A percentile compares a stretch with the other conserved stretches of the same genome.
Conservation (phyloP, 345 rosid genomes). For the Iberis pinnata region DNA sequence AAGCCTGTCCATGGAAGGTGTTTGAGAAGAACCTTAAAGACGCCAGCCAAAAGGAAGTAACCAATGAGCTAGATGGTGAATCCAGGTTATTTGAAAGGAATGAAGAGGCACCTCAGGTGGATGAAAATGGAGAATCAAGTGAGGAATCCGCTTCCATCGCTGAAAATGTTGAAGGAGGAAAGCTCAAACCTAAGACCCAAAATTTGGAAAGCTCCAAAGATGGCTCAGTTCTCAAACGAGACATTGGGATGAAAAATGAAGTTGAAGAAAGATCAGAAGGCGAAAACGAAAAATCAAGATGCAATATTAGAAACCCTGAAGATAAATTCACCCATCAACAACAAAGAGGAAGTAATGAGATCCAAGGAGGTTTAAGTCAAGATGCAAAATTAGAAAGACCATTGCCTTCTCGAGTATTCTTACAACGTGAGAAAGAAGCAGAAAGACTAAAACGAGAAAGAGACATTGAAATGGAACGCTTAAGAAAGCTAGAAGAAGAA, state of each 20-base stretch:
- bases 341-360: conserved; percentile 30
- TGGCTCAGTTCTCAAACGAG: conserved; percentile 29
- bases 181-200: conserved; percentile 22
- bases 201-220: conserved; percentile 26
- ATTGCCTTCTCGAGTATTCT: conserved; percentile 32
- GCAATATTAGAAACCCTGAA: conserved; percentile 29
- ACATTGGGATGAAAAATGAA: conserved; percentile 21
- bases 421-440: conserved; percentile 42
- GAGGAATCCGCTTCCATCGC: conserved; percentile 7
- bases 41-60: conserved; percentile 34
- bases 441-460: conserved; percentile 56
- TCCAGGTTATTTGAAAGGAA: too few species aligned
- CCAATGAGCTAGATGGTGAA: conserved; percentile 27
- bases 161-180: conserved; percentile 21
- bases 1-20: conserved; percentile 31
- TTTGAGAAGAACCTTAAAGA: conserved; percentile 36
- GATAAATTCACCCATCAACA: conserved; percentile 28
- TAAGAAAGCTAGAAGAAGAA: conserved; percentile 75
- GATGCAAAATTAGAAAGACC: conserved; percentile 35
- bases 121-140: conserved; percentile 25
- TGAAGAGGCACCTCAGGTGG: too few species aligned
- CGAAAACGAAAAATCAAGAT: conserved; percentile 8
- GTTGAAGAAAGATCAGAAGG: conserved; percentile 31
- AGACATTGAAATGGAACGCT: conserved; percentile 53
- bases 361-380: conserved; percentile 24